Percentiles rank a stretch among this genome's conserved stretches.
These are phyloP conservation scores for Psilocybe subaeruginosa DNA, from an alignment of 768 basidiomycete genomes.

Conservation along the genomic window DNA sequence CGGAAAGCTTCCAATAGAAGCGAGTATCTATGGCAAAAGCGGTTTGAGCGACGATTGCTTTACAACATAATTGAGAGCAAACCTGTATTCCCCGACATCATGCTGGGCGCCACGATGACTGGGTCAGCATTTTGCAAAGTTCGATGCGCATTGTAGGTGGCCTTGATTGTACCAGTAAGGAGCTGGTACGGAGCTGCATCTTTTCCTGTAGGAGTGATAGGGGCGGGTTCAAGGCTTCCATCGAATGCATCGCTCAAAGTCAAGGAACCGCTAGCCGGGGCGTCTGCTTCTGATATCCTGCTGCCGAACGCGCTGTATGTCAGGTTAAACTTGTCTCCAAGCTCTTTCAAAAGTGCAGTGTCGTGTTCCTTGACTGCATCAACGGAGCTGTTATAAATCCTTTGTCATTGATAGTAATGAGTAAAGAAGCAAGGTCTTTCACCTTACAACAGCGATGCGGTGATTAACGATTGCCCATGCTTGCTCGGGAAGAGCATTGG, in stretches of 20 bases:
- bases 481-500: constrained; percentile 79
- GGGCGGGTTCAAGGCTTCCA: constrained; percentile 66
- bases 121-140: constrained; percentile 32
- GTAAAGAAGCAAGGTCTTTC: neutral
- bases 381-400: constrained; percentile 36
- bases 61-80: constrained; percentile 9
- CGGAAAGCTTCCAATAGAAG: constrained; percentile 59
- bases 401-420: constrained; percentile 8
- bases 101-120: constrained; percentile 39
- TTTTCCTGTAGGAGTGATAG: constrained; percentile 54
- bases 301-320: constrained; percentile 37
- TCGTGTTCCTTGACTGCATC: constrained; percentile 48
- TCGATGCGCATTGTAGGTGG: constrained; percentile 57
- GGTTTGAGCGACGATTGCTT: constrained; percentile 11
- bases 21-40: constrained; percentile 49
- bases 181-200: constrained; percentile 50
- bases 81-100: constrained; percentile 66
- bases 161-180: constrained; percentile 67
- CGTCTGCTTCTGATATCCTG: too few species aligned
- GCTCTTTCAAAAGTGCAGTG: constrained; percentile 41
- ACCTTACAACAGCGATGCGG: constrained; percentile 67
- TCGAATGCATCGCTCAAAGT: constrained; percentile 29
- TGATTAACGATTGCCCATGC: constrained; percentile 74
- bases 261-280: too few species aligned
- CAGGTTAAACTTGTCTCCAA: constrained; percentile 58